Conservation (phyloP, 1,284 basidiomycete genomes). For the Sanghuangporus baumii region DNA sequence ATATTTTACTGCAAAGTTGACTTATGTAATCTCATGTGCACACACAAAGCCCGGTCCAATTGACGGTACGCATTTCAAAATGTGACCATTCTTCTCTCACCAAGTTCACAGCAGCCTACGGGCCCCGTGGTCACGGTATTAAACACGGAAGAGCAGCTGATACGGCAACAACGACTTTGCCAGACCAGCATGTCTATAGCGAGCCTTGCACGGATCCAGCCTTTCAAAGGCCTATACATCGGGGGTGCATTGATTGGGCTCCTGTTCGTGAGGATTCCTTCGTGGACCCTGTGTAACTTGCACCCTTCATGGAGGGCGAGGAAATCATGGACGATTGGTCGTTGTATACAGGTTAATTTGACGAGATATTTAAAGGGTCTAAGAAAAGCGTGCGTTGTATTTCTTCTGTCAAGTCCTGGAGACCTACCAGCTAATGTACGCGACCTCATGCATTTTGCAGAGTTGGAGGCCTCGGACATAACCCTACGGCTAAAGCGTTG, state of each 20-base stretch:
- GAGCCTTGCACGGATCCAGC: background rate
- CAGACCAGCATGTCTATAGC: background rate
- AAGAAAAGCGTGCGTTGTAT: background rate
- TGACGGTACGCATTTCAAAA: too few species aligned
- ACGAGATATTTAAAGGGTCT: background rate
- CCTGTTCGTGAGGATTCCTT: conserved; percentile 1
- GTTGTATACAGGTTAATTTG: background rate
- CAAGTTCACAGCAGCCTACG: too few species aligned
- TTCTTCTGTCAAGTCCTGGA: background rate
- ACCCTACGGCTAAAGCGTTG: conserved; percentile 6
- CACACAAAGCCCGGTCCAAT: too few species aligned
- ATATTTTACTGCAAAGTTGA: too few species aligned
- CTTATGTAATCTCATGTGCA: too few species aligned
- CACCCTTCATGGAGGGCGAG: conserved; percentile 5
- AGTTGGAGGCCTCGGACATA: background rate
- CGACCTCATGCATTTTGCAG: background rate
- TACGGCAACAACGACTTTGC: too few species aligned
- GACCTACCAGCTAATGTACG: background rate
- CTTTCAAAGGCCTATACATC: conserved; percentile 11
- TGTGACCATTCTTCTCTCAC: too few species aligned
- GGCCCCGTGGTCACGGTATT: too few species aligned
- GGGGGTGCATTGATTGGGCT: background rate
- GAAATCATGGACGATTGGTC: conserved; percentile 4
- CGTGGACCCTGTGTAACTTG: conserved; percentile 2
- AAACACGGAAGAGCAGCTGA: background rate